Conservation (phyloP, 148 eudicot species). For the Nepenthes mirabilis region DNA sequence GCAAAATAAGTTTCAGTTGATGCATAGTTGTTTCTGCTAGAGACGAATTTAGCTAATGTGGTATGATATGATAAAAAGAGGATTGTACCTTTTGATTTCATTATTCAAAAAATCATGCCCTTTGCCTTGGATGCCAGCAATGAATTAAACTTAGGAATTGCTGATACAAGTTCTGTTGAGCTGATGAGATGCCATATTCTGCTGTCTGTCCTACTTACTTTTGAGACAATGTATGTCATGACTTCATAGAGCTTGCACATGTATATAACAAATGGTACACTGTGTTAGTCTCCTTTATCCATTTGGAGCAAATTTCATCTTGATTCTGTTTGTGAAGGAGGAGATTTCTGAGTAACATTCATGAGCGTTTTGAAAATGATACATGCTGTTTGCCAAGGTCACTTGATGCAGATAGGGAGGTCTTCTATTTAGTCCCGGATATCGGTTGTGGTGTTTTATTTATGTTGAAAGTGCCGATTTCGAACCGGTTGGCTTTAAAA, state of each 20-base stretch:
- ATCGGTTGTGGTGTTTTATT: conserved; percentile 69
- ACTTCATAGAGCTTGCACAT: conserved; percentile 8
- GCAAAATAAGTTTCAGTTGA: too few species aligned
- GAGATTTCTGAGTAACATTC: conserved; percentile 13
- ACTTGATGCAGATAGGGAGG: conserved; percentile 42
- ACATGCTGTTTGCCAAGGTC: conserved; percentile 34
- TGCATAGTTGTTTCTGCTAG: too few species aligned
- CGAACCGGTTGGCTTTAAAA: conserved; percentile 98
- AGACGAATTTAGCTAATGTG: not conserved
- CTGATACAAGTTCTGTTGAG: not conserved
- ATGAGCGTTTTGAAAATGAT: conserved; percentile 33
- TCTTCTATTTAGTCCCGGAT: conserved; percentile 44
- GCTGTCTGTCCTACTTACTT: not conserved
- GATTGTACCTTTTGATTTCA: not conserved
- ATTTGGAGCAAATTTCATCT: conserved; percentile 9
- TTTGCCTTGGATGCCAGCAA: too few species aligned
- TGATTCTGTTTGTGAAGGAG: conserved; percentile 3
- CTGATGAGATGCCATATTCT: not conserved
- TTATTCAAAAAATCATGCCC: too few species aligned
- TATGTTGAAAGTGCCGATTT: conserved; percentile 50
- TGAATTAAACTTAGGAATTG: too few species aligned
- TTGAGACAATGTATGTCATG: not conserved
- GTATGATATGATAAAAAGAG: not conserved
- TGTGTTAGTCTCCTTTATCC: conserved; percentile 5
- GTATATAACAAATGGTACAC: conserved; percentile 11